Conservation (phyloP, 306 rosid genomes). For the Vigna nakashimae region DNA sequence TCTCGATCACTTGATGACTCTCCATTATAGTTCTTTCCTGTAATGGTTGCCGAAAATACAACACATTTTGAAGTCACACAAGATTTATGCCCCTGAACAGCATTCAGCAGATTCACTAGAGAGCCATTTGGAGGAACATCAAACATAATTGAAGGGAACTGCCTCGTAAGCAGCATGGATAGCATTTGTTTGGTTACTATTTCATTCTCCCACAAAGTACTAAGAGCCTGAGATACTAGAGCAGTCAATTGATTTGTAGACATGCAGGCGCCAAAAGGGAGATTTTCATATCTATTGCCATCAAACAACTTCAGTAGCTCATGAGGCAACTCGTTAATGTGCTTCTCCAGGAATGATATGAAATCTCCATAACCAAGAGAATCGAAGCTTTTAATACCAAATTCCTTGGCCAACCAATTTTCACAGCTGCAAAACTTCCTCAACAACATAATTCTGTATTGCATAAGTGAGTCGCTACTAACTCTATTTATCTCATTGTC, state of each 20-base stretch:
- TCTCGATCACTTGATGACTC: constrained; percentile 56
- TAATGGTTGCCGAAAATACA: constrained; percentile 71
- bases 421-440: constrained; percentile 75
- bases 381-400: constrained; percentile 66
- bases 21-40: constrained; percentile 45
- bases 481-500: constrained; percentile 49
- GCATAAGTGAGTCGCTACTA: constrained; percentile 42
- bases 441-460: constrained; percentile 53
- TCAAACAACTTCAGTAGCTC: constrained; percentile 57
- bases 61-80: constrained; percentile 63
- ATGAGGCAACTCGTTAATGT: constrained; percentile 63
- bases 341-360: constrained; percentile 64
- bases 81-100: constrained; percentile 55
- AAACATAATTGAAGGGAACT: constrained; percentile 75
- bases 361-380: constrained; percentile 87
- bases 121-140: constrained; percentile 61
- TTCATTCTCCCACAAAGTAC: constrained; percentile 67
- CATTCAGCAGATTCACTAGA: constrained; percentile 60
- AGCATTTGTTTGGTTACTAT: constrained; percentile 61
- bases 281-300: constrained; percentile 52
- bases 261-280: constrained; percentile 66
- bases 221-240: constrained; percentile 78
- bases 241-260: constrained; percentile 66
- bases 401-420: constrained; percentile 75
- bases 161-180: constrained; percentile 67